Percentiles rank a stretch among this genome's conserved stretches.
Conservation (phyloP, 495 filamentous ascomycete species). For the Hyaloscypha finlandica region DNA sequence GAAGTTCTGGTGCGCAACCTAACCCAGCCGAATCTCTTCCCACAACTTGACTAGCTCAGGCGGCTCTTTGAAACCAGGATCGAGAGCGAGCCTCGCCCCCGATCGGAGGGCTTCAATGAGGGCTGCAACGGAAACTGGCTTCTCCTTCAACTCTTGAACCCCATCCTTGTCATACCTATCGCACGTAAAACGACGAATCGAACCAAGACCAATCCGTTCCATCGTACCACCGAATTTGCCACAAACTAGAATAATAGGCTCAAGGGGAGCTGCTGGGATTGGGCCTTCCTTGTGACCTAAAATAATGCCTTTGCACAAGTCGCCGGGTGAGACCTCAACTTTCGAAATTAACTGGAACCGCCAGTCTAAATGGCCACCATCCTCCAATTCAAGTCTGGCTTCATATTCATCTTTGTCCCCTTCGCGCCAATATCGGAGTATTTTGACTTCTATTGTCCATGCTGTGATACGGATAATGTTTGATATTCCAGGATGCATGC, state of each 20-base stretch:
- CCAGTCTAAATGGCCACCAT: constrained; percentile 12
- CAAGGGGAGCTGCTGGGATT: not conserved
- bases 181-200: not conserved
- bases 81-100: too few relatives aligned
- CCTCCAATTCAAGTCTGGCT: constrained; percentile 9
- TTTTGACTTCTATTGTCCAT: constrained; percentile 7
- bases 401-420: constrained; percentile 7
- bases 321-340: constrained; percentile 5
- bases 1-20: too few relatives aligned
- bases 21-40: constrained; percentile 21
- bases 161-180: constrained; percentile 10
- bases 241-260: constrained; percentile 17
- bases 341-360: constrained; percentile 10
- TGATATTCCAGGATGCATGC: too few relatives aligned
- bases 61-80: too few relatives aligned
- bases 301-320: constrained; percentile 12
- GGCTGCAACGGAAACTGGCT: too few relatives aligned
- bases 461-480: not conserved
- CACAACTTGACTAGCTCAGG: constrained; percentile 11
- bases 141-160: constrained; percentile 12
- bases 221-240: constrained; percentile 11
- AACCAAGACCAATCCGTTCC: constrained; percentile 15
- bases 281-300: too few relatives aligned
- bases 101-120: too few relatives aligned
- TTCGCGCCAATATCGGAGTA: constrained; percentile 15